phyloP scores from a whole-genome alignment of 116 monocot species.

The Posidonia oceanica region DNA sequence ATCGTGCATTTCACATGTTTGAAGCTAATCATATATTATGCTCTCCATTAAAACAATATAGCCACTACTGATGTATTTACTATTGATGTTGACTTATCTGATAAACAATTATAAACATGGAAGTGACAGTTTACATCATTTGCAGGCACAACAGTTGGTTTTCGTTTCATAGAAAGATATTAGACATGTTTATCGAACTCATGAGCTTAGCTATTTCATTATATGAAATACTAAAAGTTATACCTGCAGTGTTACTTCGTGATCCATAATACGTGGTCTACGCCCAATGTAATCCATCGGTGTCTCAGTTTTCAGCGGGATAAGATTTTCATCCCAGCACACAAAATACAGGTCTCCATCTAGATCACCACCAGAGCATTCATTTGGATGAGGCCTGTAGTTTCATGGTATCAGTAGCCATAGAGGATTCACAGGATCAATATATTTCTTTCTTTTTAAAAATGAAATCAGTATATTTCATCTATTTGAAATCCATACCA shows the following conservation, averaged over 20 bases:
- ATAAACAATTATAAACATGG: too few species aligned
- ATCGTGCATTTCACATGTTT: too few species aligned
- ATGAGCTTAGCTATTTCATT: too few species aligned
- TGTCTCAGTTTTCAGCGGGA: conserved; percentile 42
- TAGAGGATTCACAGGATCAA: not conserved
- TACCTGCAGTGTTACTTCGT: conserved; percentile 71
- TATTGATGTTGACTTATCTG: too few species aligned
- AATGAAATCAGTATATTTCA: not conserved
- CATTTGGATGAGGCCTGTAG: conserved; percentile 95
- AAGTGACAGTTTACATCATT: too few species aligned
- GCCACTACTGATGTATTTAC: too few species aligned
- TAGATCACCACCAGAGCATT: conserved; percentile 97
- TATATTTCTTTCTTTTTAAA: not conserved
- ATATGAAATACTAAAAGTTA: not conserved
- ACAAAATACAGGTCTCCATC: conserved; percentile 88
- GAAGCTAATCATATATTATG: too few species aligned
- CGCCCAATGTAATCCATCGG: conserved; percentile 87
- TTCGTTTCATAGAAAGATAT: too few species aligned
- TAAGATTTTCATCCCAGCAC: conserved; percentile 76
- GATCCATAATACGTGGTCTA: conserved; percentile 66
- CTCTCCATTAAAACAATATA: too few species aligned
- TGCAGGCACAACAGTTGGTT: too few species aligned
- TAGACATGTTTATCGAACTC: too few species aligned
- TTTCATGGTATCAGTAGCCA: not conserved
- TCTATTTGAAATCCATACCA: not conserved